Base-by-base conservation (phyloP, 106 monocot genomes). In the Platanthera zijinensis region DNA sequence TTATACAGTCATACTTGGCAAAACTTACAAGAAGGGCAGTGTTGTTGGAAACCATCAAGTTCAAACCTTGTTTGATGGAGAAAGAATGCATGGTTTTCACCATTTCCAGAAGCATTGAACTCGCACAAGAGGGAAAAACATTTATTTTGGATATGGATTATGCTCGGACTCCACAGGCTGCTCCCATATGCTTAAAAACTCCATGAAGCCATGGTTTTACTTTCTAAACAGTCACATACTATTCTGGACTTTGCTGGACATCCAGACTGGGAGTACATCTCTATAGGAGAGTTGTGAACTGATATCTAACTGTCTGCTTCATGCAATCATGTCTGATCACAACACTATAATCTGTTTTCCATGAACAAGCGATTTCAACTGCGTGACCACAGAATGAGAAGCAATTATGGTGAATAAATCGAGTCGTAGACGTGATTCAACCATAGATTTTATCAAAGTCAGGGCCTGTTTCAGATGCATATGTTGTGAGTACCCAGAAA, bases 331-430 rank as follows among this genome's bases (percentile, higher is more conserved):
- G n/a, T n/a, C 80, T 80, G 32, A 84, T 76, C 52, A 80, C 84
- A 73, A 59, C 52, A 5, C 77, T 66, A 54, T 84, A 30, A 84
- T 77, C 72, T 80, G 25, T 72, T 74, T 77, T 11, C 80, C 84
- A 49, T 50, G 32, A 11, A 13, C 22, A 30, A 84, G 80, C 46
- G 73, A 84, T 76, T 72, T 80, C 73, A 84, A 73, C 32, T 74
- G 59, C 50, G 72, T 63, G 50, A 66, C 77, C 5, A 77, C 62
- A 77, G 66, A 64, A 77, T 80, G 64, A 54, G 73, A 51, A 80
- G 84, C 80, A 14, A 84, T 80, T 19, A 74, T 80, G 32, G 84
- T 84, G 69, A 77, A 84, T 11, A 84, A 68, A 72, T 84, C 84
- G 32, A 52, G 32, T 52, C 52, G 57, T 39, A 80, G 28, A 8